These are phyloP conservation scores for Alopecurus myosuroides DNA, from an alignment of 176 grass and related monocot species.

Conservation along the genomic window DNA sequence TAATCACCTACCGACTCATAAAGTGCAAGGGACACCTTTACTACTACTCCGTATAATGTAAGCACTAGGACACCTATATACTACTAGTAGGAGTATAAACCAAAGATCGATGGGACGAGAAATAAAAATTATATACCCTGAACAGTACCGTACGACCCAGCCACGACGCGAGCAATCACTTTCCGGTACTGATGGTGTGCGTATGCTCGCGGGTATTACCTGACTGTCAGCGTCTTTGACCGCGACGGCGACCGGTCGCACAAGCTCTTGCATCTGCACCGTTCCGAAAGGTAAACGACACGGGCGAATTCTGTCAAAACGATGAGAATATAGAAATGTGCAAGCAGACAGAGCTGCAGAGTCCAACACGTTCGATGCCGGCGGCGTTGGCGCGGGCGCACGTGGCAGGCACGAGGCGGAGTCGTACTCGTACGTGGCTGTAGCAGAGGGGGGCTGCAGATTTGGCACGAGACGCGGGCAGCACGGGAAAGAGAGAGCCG, in stretches of 20 bases:
- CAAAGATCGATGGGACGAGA: too few relatives aligned
- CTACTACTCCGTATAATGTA: too few relatives aligned
- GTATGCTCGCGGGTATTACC: not conserved
- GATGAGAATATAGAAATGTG: too few relatives aligned
- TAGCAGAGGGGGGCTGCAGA: not conserved
- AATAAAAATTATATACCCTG: too few relatives aligned
- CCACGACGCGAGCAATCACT: too few relatives aligned
- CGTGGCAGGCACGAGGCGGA: not conserved
- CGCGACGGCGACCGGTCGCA: not conserved
- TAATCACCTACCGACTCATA: too few relatives aligned
- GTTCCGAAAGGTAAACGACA: not conserved
- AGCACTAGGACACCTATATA: too few relatives aligned
- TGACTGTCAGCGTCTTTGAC: not conserved
- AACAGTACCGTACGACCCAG: too few relatives aligned
- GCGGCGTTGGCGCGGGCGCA: not conserved
- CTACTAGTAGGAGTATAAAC: too few relatives aligned
- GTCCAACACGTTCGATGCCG: not conserved
- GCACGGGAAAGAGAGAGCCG: not conserved
- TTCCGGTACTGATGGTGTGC: not conserved
- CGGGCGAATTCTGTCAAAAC: not conserved
- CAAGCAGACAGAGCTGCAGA: not conserved
- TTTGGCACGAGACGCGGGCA: not conserved
- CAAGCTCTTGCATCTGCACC: not conserved
- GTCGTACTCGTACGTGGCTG: slow-evolving; percentile 8
- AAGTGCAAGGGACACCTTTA: too few relatives aligned